Base-by-base conservation (phyloP, 2,329 filamentous ascomycete genomes). In the Endothia cerciana region DNA sequence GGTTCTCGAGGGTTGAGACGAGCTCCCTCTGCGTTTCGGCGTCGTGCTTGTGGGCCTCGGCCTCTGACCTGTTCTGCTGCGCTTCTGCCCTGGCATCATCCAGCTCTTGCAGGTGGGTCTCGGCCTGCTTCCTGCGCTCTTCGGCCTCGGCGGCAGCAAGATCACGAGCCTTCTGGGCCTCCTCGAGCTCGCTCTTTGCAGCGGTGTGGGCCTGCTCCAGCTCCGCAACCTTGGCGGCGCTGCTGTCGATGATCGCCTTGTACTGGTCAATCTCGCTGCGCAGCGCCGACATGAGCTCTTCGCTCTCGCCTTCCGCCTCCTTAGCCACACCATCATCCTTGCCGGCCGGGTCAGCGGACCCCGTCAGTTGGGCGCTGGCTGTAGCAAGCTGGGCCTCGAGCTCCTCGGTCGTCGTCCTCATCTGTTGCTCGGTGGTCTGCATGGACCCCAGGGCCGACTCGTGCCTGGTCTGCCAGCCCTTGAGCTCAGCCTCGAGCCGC, bases 261-360 rank as follows among this genome's bases (percentile, higher is more conserved):
- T 97, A 93, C 74, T 93, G 89, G 61, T 94, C 88, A 62, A 97
- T 89, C 74, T 97, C 90, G 66, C 79, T 83, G 69, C 91, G 90
- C 51, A 97, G 78, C 55, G 82, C 82, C 43, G 82, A 79, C 41
- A 91, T 79, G 58, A 89, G 79, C 43, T 85, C 82, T 65, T 89
- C 80, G 68, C 92, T 87, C 73, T 85, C 83, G 49, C 77, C 76
- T 43, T 84, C 78, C 2, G 77, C 79, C 67, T 87, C 84, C 63
- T 77, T n/a, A n/a, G n/a, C n/a, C n/a, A 78, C 38, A 83, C 79
- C 30, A 85, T 64, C 61, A 15, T 70, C 64, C 41, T 69, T 69
- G 60, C 64, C 76, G 11, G 55, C 4, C 25, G 65, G 38, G 25
- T 33, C 58, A 6, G 51, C 28, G 47, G 65, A 49, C 33, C 61